Evolutionary conservation across 2,329 filamentous ascomycete species (phyloP).

Genomic region (Paracorniculantispora psalliotae): DNA sequence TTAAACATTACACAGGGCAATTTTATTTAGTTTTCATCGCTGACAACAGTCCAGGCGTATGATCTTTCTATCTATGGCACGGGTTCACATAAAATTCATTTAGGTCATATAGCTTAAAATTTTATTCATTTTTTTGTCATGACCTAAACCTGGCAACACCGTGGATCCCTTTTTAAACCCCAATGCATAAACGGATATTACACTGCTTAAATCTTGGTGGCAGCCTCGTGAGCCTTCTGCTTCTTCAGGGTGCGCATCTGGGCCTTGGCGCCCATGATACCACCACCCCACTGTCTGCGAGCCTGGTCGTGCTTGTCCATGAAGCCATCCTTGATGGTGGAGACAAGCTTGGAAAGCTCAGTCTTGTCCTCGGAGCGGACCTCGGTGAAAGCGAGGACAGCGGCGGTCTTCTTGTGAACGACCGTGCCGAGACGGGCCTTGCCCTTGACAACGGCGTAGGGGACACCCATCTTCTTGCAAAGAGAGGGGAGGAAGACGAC

Average conservation of each 20-base stretch:
- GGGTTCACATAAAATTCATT: background rate
- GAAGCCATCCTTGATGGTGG: constrained; percentile 97
- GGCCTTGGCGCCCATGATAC: constrained; percentile 98
- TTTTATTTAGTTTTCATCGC: no score
- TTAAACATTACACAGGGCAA: no score
- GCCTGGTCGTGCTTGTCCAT: constrained; percentile 89
- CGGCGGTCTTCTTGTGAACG: constrained; percentile 99
- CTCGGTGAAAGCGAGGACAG: constrained; percentile 92
- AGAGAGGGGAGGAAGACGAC: constrained; percentile 98
- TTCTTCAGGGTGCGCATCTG: constrained; percentile 73
- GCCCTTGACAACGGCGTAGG: constrained; percentile 99
- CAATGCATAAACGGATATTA: constrained; percentile 36
- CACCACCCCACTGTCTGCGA: constrained; percentile 96
- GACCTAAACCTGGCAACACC: constrained; percentile 38
- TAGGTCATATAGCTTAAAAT: constrained; percentile 26
- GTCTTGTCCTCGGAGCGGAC: constrained; percentile 97
- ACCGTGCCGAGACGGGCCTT: constrained; percentile 98
- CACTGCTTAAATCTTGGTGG: constrained; percentile 87
- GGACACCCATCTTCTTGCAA: constrained; percentile 99
- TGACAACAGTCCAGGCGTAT: background rate
- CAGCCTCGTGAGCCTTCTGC: constrained; percentile 86
- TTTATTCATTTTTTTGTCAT: constrained; percentile 37
- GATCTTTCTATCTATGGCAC: background rate
- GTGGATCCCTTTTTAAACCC: constrained; percentile 31
- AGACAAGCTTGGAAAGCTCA: constrained; percentile 94